Conservation (phyloP, 805 yeast species). For the Kuraishia borneana region DNA sequence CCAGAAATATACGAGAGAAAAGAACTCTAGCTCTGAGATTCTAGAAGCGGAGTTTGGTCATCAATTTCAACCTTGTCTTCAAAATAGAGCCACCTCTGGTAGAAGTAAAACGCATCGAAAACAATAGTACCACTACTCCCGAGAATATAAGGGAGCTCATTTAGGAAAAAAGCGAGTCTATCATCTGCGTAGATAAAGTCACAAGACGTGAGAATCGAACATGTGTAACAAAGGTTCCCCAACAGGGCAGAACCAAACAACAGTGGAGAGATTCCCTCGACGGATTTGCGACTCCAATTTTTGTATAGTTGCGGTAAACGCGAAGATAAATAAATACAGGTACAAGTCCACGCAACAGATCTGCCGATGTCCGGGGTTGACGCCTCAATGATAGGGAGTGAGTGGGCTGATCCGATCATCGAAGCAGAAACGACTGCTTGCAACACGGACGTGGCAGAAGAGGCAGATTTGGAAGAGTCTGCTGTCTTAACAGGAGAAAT, state of each 20-base stretch:
- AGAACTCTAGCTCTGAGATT: too few relatives aligned
- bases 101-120: slow-evolving; percentile 64
- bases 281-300: slow-evolving; percentile 69
- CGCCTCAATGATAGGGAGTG: not conserved
- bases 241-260: slow-evolving; percentile 68
- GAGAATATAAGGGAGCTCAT: slow-evolving; percentile 70
- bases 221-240: slow-evolving; percentile 69
- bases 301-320: slow-evolving; percentile 78
- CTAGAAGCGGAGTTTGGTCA: too few relatives aligned
- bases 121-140: slow-evolving; percentile 81
- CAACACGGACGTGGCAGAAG: not conserved
- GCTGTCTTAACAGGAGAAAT: slow-evolving; percentile 4
- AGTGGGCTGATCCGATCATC: not conserved
- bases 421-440: slow-evolving; percentile 4
- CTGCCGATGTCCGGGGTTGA: slow-evolving; percentile 23
- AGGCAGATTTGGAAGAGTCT: not conserved
- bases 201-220: slow-evolving; percentile 62
- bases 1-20: too few relatives aligned
- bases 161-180: slow-evolving; percentile 37
- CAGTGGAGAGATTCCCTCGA: slow-evolving; percentile 75
- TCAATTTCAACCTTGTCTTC: slow-evolving; percentile 5
- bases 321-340: slow-evolving; percentile 62
- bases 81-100: slow-evolving; percentile 36
- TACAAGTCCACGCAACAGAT: slow-evolving; percentile 68
- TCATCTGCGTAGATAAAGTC: slow-evolving; percentile 28